phyloP scores from a whole-genome alignment of 805 yeast genomes.

The Priceomyces medius region DNA sequence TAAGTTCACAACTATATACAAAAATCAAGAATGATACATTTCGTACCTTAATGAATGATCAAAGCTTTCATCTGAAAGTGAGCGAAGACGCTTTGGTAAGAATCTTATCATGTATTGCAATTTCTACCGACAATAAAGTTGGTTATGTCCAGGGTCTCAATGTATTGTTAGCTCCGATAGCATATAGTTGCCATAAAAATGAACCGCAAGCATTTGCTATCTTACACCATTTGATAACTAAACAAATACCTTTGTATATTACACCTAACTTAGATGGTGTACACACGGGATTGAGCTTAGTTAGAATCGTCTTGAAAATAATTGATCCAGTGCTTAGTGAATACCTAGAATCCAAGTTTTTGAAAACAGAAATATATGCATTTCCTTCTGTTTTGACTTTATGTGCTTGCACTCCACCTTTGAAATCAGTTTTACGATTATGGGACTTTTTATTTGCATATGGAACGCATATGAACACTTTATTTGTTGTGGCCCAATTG shows the following conservation, averaged over 20 bases:
- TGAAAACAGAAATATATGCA: slow-evolving; percentile 85
- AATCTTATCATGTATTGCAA: slow-evolving; percentile 70
- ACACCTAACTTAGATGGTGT: slow-evolving; percentile 79
- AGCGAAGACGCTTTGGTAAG: slow-evolving; percentile 68
- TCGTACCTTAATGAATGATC: slow-evolving; percentile 77
- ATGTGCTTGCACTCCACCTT: slow-evolving; percentile 86
- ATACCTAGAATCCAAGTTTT: slow-evolving; percentile 57
- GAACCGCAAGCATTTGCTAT: slow-evolving; percentile 85
- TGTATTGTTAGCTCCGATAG: slow-evolving; percentile 79
- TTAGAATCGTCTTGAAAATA: slow-evolving; percentile 68
- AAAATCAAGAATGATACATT: slow-evolving; percentile 86
- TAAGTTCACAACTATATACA: slow-evolving; percentile 49
- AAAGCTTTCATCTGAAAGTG: slow-evolving; percentile 60
- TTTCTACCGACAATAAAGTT: slow-evolving; percentile 31
- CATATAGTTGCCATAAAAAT: slow-evolving; percentile 63
- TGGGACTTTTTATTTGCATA: slow-evolving; percentile 94
- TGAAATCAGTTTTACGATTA: slow-evolving; percentile 66
- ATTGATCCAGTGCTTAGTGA: slow-evolving; percentile 72
- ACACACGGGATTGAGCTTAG: slow-evolving; percentile 68
- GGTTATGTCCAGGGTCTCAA: slow-evolving; percentile 92
- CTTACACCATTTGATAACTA: slow-evolving; percentile 58
- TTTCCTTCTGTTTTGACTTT: slow-evolving; percentile 80
- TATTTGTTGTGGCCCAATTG: slow-evolving; percentile 81
- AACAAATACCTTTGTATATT: slow-evolving; percentile 74
- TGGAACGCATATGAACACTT: slow-evolving; percentile 83